Conservation (phyloP, 169 alveolate species). For the Cryptosporidium bovis region DNA sequence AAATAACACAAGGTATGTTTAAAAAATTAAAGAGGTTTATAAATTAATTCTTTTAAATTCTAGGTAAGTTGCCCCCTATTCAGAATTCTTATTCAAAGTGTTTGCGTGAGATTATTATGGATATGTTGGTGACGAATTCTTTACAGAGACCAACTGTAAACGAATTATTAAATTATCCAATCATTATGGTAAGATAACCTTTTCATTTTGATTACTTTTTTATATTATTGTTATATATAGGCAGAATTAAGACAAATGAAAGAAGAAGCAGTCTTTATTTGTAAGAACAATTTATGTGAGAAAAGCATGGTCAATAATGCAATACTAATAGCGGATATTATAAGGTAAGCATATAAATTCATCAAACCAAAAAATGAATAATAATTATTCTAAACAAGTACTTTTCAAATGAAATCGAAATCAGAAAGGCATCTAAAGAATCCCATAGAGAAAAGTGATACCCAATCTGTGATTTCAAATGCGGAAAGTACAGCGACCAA, state of each 20-base stretch:
- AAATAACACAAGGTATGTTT: slow-evolving; percentile 79
- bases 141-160: slow-evolving; percentile 61
- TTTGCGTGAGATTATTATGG: slow-evolving; percentile 57
- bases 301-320: slow-evolving; percentile 19
- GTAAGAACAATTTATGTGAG: slow-evolving; percentile 22
- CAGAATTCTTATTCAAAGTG: slow-evolving; percentile 30
- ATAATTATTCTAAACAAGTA: too few relatives aligned
- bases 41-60: not conserved
- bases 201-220: not conserved
- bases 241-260: slow-evolving; percentile 42
- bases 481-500: too few relatives aligned
- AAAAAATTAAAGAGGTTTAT: not conserved
- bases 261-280: slow-evolving; percentile 40
- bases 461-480: too few relatives aligned
- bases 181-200: slow-evolving; percentile 53
- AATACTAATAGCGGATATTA: slow-evolving; percentile 20
- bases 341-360: slow-evolving; percentile 16
- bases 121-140: slow-evolving; percentile 47
- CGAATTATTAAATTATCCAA: slow-evolving; percentile 54
- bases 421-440: too few relatives aligned
- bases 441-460: too few relatives aligned
- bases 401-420: too few relatives aligned
- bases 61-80: slow-evolving; percentile 43
- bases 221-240: not conserved
- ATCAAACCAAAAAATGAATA: too few relatives aligned